Percentiles rank a stretch among this genome's conserved stretches.
Evolutionary conservation across 768 basidiomycete genomes (phyloP).

Genomic region (Albatrellus ellisii): DNA sequence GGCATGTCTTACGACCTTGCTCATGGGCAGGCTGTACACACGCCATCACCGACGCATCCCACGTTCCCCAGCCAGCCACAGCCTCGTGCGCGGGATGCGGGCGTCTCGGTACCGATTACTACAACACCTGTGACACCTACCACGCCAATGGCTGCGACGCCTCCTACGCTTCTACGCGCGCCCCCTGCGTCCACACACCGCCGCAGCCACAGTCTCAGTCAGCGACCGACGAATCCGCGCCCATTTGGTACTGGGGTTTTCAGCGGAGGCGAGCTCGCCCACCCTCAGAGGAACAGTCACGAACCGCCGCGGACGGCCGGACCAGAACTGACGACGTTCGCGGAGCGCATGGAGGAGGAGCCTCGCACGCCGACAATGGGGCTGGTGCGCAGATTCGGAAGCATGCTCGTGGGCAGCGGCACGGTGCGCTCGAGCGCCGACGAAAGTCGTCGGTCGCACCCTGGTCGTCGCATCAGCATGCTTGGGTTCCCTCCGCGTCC

Average conservation of each 20-base stretch:
- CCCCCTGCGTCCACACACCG: conserved; percentile 72
- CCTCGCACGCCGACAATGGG: conserved; percentile 21
- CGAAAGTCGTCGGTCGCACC: too few relatives aligned
- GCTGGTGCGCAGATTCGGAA: conserved; percentile 17
- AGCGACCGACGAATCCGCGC: conserved; percentile 42
- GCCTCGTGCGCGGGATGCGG: conserved; percentile 56
- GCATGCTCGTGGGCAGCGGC: conserved; percentile 7
- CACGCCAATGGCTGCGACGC: conserved; percentile 17
- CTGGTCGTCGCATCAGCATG: conserved; percentile 11
- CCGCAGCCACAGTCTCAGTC: conserved; percentile 74
- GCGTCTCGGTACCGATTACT: conserved; percentile 25
- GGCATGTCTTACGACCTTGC: conserved; percentile 65
- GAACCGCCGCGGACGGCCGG: conserved; percentile 50
- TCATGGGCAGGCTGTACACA: too few relatives aligned
- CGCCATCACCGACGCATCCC: conserved; percentile 35
- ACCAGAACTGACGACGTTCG: conserved; percentile 47
- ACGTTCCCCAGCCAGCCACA: conserved; percentile 42
- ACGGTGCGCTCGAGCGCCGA: conserved; percentile 12
- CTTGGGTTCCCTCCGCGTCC: conserved; percentile 9
- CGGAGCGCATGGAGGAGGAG: conserved; percentile 23
- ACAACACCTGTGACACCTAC: background rate
- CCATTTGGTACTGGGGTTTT: conserved; percentile 53
- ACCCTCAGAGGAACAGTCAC: conserved; percentile 3
- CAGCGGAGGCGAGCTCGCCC: conserved; percentile 23
- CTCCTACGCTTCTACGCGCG: conserved; percentile 39